Evolutionary conservation across 805 yeast species (phyloP).

Genomic region (Hermanozyma aechmeae): DNA sequence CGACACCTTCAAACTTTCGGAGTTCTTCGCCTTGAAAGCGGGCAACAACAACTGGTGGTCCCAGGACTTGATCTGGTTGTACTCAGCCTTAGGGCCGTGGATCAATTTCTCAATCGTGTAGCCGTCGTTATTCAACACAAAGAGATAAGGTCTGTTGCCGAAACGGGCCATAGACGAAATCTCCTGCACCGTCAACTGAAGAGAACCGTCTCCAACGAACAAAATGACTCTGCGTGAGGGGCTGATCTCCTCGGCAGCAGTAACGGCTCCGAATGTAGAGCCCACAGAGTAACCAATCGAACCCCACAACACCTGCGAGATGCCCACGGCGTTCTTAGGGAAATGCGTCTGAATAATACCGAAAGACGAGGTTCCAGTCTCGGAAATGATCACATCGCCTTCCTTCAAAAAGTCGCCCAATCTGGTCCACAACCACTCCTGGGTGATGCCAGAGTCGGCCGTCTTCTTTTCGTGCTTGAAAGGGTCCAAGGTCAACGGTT

Average conservation of each 20-base stretch:
- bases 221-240: conserved; percentile 24
- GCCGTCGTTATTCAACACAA: conserved; percentile 64
- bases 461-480: conserved; percentile 5
- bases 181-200: conserved; percentile 68
- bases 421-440: conserved; percentile 63
- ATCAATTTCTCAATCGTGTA: conserved; percentile 69
- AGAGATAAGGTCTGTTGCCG: conserved; percentile 59
- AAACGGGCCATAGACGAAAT: conserved; percentile 61
- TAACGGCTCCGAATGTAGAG: conserved; percentile 19
- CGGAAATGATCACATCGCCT: conserved; percentile 39
- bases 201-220: conserved; percentile 41
- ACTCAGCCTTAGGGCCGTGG: conserved; percentile 57
- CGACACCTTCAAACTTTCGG: conserved; percentile 45
- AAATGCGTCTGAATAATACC: conserved; percentile 17
- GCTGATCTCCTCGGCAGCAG: conserved; percentile 18
- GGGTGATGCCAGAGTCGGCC: conserved; percentile 24
- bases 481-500: conserved; percentile 7
- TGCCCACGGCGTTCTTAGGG: conserved; percentile 16
- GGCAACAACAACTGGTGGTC: conserved; percentile 49
- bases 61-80: conserved; percentile 65
- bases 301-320: conserved; percentile 20
- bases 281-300: conserved; percentile 20
- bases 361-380: conserved; percentile 19
- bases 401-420: conserved; percentile 52
- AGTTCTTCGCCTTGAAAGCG: conserved; percentile 49